Evolutionary conservation across 2,329 filamentous ascomycete species (phyloP), one percentile per base, ranked within the genome.

Genomic region (Peltaster fructicola): DNA sequence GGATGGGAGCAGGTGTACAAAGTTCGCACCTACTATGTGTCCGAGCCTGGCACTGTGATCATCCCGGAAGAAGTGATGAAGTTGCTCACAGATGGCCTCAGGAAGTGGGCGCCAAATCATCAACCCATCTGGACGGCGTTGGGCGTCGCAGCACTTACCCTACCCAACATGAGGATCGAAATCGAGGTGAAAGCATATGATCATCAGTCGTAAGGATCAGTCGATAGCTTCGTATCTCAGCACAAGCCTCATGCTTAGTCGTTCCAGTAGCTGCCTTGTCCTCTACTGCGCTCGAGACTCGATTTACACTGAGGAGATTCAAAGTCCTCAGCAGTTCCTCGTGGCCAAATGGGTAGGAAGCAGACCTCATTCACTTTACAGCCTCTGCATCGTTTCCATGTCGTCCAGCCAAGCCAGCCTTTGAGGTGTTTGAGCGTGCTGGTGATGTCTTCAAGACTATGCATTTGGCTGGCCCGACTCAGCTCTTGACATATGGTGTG

Each of bases 331-430:
- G 48, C 38, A 0, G 47, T 53, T 0, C 69, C 69, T 41, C 59
- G 52, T 0, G 69, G 70, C 68, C 68, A 75, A 39, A 74, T 70
- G 2, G 68, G 67, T n/a, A 73, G 52, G 22, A 66, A 58, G 32
- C 68, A 68, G 3, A 70, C 44, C 43, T 74, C 60, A 21, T 65
- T 55, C 6, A 54, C 51, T 0, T 37, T 44, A 38, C 71, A 75
- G 1, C 54, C 52, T 5, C 53, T 49, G 25, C 66, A 67, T 24
- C 59, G 53, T 36, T 65, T 70, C 67, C 67, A 74, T 0, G 48
- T 56, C 3, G 64, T 57, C 71, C 71, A 76, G 5, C 54, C 52
- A 3, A 76, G 50, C 29, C 60, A 61, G 1, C 45, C 32, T 11
- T 62, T 56, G 9, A 75, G 40, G 1, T 44, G 33, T 5, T 46